Base-by-base conservation (phyloP, 2,329 filamentous ascomycete species). In the Botrytis squamosa region DNA sequence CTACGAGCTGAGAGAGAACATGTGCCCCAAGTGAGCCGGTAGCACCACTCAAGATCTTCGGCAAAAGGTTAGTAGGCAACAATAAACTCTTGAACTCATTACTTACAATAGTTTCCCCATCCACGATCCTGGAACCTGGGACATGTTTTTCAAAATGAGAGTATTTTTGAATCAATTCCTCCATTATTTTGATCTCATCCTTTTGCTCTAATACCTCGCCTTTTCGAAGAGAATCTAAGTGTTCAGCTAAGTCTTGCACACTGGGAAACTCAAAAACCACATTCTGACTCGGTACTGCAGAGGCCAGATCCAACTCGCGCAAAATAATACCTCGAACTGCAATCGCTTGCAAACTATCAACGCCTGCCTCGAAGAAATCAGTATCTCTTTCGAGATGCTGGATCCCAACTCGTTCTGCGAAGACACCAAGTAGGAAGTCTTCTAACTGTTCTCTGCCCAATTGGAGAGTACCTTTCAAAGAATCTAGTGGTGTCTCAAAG, bases 21-120 rank as follows among this genome's bases (percentile, higher is more conserved):
- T 91, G 89, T 0, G 88, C 85, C 1, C 91, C 91, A 0, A 92
- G 83, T 2, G 89, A 90, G 0, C 91, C 91, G 0, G 91, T 92
- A 0, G 87, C 86, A 1, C 91, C 91, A 0, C 90, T 92, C 8
- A 92, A 80, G 1, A 89, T 80, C 79, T 83, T 73, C 2, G 20
- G 29, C 40, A 33, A 4, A 4, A 14, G 8, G n/a, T 74, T 55
- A 68, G 64, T 29, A 67, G 42, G 44, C 9, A 55, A 55, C 25
- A 46, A 44, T 72, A 18, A 57, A 52, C 8, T 4, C 22, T 9
- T n/a, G 18, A 36, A 57, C n/a, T 25, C 10, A 33, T 33, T 25
- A 72, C 75, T 74, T 72, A 76, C 75, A 46, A 76, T 60, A 1
- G 49, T 52, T 62, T 76, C 74, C 40, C 72, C 76, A 6, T 77